These are phyloP conservation scores for Scleromitrula shiraiana DNA, from an alignment of 2,329 filamentous ascomycete genomes.

Conservation along the genomic window DNA sequence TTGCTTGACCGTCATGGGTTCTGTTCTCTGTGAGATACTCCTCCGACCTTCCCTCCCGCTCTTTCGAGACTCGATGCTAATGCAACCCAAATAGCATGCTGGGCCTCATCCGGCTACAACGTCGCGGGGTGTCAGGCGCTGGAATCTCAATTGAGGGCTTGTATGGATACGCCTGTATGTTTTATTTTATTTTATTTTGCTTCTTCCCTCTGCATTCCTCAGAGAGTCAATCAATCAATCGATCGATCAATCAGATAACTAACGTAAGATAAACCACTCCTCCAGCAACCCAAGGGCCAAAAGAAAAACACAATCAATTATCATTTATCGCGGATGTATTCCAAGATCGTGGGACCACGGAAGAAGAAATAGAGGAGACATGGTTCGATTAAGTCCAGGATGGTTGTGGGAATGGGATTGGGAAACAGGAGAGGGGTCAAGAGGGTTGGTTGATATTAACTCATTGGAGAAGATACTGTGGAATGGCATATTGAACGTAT, in stretches of 20 bases:
- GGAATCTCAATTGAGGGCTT: conserved; percentile 52
- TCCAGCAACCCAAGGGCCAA: conserved; percentile 44
- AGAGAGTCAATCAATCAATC: background rate
- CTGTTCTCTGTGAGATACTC: conserved; percentile 50
- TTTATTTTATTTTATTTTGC: background rate
- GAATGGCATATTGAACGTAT: too few relatives aligned
- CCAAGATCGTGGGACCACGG: conserved; percentile 62
- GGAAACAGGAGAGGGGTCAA: background rate
- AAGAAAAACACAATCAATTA: conserved; percentile 84
- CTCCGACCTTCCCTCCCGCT: conserved; percentile 5
- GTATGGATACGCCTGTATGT: conserved; percentile 75
- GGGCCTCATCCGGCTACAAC: conserved; percentile 71
- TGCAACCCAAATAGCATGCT: conserved; percentile 54
- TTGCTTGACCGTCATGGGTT: conserved; percentile 58
- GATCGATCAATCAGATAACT: too few relatives aligned
- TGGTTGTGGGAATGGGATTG: background rate
- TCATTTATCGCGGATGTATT: conserved; percentile 72
- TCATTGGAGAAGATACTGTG: too few relatives aligned
- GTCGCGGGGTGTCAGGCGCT: conserved; percentile 49
- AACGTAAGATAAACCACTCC: background rate
- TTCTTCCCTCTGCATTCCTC: background rate
- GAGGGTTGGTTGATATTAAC: too few relatives aligned
- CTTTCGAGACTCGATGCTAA: too few relatives aligned
- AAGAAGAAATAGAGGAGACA: conserved; percentile 47
- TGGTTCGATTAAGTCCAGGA: background rate